Evolutionary conservation across 1,139 yeast species (phyloP), one percentile per base, ranked within the genome.

Genomic region (Hansenula lynferdii): DNA sequence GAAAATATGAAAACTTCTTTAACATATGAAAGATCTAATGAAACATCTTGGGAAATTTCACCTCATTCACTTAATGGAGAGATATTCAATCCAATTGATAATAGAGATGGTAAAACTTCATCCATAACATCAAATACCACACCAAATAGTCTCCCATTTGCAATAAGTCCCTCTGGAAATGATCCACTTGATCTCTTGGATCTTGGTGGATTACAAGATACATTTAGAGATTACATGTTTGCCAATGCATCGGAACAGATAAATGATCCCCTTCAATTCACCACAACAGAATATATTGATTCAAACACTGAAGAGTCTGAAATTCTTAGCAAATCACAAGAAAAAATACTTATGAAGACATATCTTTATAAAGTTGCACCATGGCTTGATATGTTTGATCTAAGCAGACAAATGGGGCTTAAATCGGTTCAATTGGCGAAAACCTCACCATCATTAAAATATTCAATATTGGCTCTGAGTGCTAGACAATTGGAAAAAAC

Each of bases 381-480:
- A 1, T 58, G 66, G 64, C 45, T 62, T 15, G 67, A 62, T 37
- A 60, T 62, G 61, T 62, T 61, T 45, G 66, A 62, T 39, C 45
- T 44, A 7, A 40, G 57, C 3, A 51, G 52, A 31, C 64, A 60
- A 38, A 59, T 61, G 45, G 64, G 64, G 0, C 39, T 54, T 3
- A 47, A 44, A 12, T 41, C 61, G 4, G 55, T 61, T 7, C 51
- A 52, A 27, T 38, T 60, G 19, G 51, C 62, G 2, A 50, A 57
- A 32, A 39, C 32, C 4, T 50, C 48, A 20, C 44, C 45, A 15
- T 51, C 60, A 1, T 42, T 62, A n/a, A 34, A 51, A 12, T 58
- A 54, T 36, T 52, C 66, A 4, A 50, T 62, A 1, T 48, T 56
- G 26, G 64, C 67, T 3, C 44, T 62, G 8, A 56, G 65, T 11